phyloP scores from a whole-genome alignment of 176 grass and related monocot species.

The Ensete glaucum region DNA sequence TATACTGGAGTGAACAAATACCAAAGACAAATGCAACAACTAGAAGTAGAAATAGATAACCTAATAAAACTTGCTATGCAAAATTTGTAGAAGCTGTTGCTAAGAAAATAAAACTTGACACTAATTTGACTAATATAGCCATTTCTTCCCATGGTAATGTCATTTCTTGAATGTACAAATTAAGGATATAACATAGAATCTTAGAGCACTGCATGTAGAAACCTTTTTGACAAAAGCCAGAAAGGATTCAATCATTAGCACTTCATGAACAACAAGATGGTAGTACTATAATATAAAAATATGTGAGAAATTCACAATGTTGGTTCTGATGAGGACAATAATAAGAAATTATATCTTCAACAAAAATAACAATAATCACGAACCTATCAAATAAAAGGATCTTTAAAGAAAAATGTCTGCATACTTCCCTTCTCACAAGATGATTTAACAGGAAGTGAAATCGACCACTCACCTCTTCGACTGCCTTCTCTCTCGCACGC shows the following conservation, averaged over 20 bases:
- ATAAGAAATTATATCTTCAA: neutral
- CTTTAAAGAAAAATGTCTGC: too few relatives aligned
- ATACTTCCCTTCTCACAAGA: neutral
- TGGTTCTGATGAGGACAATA: neutral
- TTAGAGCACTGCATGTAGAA: neutral
- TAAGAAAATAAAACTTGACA: neutral
- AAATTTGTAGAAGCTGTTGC: neutral
- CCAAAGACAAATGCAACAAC: neutral
- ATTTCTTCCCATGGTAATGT: neutral
- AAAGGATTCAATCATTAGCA: neutral
- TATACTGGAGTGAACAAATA: neutral
- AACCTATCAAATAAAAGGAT: too few relatives aligned
- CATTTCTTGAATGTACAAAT: neutral
- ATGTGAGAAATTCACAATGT: neutral
- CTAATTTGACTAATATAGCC: neutral
- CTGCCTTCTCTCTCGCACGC: slow-evolving; percentile 96
- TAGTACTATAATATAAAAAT: neutral
- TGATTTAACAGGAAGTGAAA: neutral
- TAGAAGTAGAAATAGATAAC: neutral
- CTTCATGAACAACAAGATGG: neutral
- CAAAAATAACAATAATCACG: too few relatives aligned
- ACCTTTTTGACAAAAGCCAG: neutral
- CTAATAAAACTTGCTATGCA: neutral
- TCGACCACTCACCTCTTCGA: slow-evolving; percentile 61
- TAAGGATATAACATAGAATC: too few relatives aligned